Base-by-base conservation (phyloP, 768 basidiomycete genomes). In the Pleurotus tuoliensis region DNA sequence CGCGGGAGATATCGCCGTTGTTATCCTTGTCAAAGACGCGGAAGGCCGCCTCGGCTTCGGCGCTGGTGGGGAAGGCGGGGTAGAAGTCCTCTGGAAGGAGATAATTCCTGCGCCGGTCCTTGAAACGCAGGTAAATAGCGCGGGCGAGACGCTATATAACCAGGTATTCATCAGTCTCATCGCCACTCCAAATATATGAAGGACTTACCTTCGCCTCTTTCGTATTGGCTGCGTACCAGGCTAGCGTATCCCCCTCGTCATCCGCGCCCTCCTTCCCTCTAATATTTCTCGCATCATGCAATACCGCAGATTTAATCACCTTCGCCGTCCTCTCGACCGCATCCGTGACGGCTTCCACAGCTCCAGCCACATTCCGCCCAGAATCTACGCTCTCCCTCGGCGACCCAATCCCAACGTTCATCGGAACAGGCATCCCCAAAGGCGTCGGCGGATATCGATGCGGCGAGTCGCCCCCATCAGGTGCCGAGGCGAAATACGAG, bases 201-300 rank as follows among this genome's bases (percentile, higher is more conserved):
- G 48, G 9, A 56, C 58, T 5, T 58, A 85, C 86, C 74, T 88
- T 91, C 16, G 88, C 88, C 67, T 90, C 88, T 56, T 76, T 73
- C 15, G 82, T 59, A 13, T 82, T 83, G 56, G 73, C 77, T 49
- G 87, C 74, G 62, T 80, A 75, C 77, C 82, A 84, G 12, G 70
- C 70, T 56, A 84, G 64, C 44, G 73, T 74, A 25, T 51, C 49
- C 13, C 7, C 49, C 20, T 44, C 41, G 13, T 64, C 76, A 8
- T 70, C 66, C 20, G 71, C 74, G 37, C 76, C 72, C 24, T 74
- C 75, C 15, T 73, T 73, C 9, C 86, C 84, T 51, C 69, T 73
- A 57, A 91, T 74, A 62, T 88, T 88, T 13, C 88, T 79, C 25
- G 89, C 89, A 68, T 91, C 89, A 62, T 90, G 88, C 41, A 90